A percentile compares a stretch with the other conserved stretches of the same genome.
These are phyloP conservation scores for Yamadazyma trypodendri DNA, from an alignment of 1,139 yeast species.

Conservation along the genomic window DNA sequence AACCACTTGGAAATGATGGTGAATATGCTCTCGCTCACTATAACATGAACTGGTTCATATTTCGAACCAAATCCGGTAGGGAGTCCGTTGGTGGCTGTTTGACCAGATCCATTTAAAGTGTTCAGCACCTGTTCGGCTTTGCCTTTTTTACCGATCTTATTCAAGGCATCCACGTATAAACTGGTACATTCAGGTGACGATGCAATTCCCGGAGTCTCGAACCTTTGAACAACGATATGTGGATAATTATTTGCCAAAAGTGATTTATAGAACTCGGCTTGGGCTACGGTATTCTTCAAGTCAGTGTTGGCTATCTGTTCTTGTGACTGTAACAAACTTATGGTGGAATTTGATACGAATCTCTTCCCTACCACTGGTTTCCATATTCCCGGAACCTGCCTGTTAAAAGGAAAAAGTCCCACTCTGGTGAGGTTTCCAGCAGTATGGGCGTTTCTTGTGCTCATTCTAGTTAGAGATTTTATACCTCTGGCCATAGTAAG, in stretches of 20 bases:
- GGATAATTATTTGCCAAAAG: constrained; percentile 81
- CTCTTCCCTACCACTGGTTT: neutral
- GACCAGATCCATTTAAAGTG: constrained; percentile 23
- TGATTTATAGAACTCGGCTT: constrained; percentile 77
- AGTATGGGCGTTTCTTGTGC: neutral
- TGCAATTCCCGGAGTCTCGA: constrained; percentile 89
- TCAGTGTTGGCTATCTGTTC: constrained; percentile 84
- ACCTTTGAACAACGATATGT: constrained; percentile 87
- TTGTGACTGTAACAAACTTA: constrained; percentile 54
- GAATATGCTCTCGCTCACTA: constrained; percentile 80
- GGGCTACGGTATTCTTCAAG: constrained; percentile 63
- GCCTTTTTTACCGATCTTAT: constrained; percentile 70
- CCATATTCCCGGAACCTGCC: neutral
- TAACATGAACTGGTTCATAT: constrained; percentile 83
- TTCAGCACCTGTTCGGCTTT: constrained; percentile 67
- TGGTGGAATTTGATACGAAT: constrained; percentile 19
- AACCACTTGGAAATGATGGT: constrained; percentile 82
- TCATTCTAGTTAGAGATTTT: neutral
- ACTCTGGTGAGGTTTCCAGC: neutral
- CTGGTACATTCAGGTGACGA: constrained; percentile 73
- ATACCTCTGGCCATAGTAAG: neutral
- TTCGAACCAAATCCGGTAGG: constrained; percentile 48
- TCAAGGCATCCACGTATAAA: constrained; percentile 76
- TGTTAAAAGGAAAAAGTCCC: neutral
- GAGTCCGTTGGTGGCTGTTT: constrained; percentile 17